Conservation (phyloP, 2,329 filamentous ascomycete genomes). For the Magnaporthales sp. region DNA sequence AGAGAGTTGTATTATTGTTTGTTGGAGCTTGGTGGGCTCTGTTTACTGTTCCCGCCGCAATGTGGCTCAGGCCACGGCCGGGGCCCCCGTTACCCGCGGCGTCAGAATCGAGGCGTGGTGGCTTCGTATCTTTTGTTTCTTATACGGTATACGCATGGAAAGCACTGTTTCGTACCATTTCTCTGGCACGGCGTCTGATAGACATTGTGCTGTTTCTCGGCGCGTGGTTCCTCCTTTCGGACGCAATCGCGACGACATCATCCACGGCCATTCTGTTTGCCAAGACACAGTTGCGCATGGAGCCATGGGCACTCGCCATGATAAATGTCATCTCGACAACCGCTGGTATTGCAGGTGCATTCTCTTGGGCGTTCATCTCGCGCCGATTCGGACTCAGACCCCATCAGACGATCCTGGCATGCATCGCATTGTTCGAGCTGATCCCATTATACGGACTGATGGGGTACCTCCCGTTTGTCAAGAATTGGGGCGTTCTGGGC, state of each 20-base stretch:
- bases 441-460: slow-evolving; percentile 88
- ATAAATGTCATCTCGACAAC: slow-evolving; percentile 90
- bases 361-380: slow-evolving; percentile 79
- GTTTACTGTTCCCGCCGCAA: slow-evolving; percentile 79
- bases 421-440: slow-evolving; percentile 81
- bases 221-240: slow-evolving; percentile 91
- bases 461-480: slow-evolving; percentile 76
- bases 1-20: slow-evolving; percentile 77
- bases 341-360: slow-evolving; percentile 77
- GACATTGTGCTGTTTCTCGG: slow-evolving; percentile 73
- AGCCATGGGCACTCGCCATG: slow-evolving; percentile 75
- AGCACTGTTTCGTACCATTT: slow-evolving; percentile 71
- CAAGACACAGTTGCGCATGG: slow-evolving; percentile 88
- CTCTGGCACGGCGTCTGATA: slow-evolving; percentile 61
- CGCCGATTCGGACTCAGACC: slow-evolving; percentile 61
- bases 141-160: slow-evolving; percentile 83
- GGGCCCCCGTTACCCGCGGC: slow-evolving; percentile 63
- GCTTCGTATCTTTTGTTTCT: slow-evolving; percentile 42
- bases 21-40: slow-evolving; percentile 89
- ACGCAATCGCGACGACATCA: slow-evolving; percentile 89
- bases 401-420: slow-evolving; percentile 84
- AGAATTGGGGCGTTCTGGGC: slow-evolving; percentile 65
- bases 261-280: slow-evolving; percentile 93
- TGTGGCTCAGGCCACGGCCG: slow-evolving; percentile 82
- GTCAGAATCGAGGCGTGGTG: slow-evolving; percentile 17